Conservation (phyloP, 805 yeast species). For the Zygoascus tannicola region DNA sequence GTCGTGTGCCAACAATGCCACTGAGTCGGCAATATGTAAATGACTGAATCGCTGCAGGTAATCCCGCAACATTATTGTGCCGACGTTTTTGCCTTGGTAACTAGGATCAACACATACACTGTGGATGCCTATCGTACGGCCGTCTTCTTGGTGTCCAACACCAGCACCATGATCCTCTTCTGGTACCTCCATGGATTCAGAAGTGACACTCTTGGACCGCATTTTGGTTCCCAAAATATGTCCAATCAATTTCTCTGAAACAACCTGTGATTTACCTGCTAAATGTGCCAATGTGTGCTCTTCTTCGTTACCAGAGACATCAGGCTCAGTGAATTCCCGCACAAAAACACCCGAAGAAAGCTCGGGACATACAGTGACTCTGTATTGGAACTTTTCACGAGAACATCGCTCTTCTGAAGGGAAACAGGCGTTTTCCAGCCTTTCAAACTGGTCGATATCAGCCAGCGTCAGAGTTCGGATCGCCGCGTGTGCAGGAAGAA, state of each 20-base stretch:
- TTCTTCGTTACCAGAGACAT: slow-evolving; percentile 26
- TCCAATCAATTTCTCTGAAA: slow-evolving; percentile 59
- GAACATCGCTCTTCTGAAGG: slow-evolving; percentile 62
- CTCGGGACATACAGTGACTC: slow-evolving; percentile 80
- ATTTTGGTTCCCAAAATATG: slow-evolving; percentile 75
- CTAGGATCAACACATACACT: slow-evolving; percentile 68
- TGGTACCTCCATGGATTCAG: slow-evolving; percentile 46
- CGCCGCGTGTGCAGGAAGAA: slow-evolving; percentile 52
- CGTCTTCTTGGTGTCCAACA: slow-evolving; percentile 66
- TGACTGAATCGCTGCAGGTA: slow-evolving; percentile 83
- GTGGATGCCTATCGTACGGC: slow-evolving; percentile 71
- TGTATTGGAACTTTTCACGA: slow-evolving; percentile 51
- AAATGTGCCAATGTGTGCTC: slow-evolving; percentile 22
- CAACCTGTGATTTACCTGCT: slow-evolving; percentile 10
- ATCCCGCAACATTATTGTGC: slow-evolving; percentile 75
- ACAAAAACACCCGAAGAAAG: slow-evolving; percentile 80
- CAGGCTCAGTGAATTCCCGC: slow-evolving; percentile 44
- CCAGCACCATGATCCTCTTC: slow-evolving; percentile 21
- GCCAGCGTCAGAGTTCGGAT: slow-evolving; percentile 72
- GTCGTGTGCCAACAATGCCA: slow-evolving; percentile 65
- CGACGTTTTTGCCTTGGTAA: slow-evolving; percentile 74
- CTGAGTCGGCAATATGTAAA: slow-evolving; percentile 74
- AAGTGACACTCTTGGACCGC: slow-evolving; percentile 37
- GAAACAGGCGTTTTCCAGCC: slow-evolving; percentile 61
- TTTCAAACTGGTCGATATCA: slow-evolving; percentile 55